phyloP scores from a whole-genome alignment of 1,139 yeast genomes.

The Suhomyces atakaporum region DNA sequence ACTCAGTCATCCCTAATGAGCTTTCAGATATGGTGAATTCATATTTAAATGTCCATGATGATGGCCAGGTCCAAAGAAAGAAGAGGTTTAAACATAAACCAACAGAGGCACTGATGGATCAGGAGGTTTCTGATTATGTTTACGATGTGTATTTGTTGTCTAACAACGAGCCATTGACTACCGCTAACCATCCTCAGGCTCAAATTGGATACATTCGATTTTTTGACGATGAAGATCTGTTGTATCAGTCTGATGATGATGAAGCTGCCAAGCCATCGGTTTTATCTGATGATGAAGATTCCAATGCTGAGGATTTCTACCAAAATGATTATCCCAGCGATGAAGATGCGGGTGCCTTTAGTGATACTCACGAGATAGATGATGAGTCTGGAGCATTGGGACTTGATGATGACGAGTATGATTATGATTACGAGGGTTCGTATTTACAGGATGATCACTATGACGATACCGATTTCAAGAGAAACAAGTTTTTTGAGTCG shows the following conservation, averaged over 20 bases:
- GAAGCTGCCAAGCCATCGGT: conserved; percentile 38
- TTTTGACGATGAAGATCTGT: conserved; percentile 57
- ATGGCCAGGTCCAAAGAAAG: conserved; percentile 9
- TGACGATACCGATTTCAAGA: conserved; percentile 28
- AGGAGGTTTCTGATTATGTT: conserved; percentile 67
- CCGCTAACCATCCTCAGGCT: conserved; percentile 48
- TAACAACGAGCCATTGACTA: conserved; percentile 39
- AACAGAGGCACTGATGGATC: conserved; percentile 16
- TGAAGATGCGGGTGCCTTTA: conserved; percentile 59
- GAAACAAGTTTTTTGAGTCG: conserved; percentile 52
- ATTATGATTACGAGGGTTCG: conserved; percentile 25
- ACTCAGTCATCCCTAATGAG: conserved; percentile 53
- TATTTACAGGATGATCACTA: conserved; percentile 22
- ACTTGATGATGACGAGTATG: conserved; percentile 29
- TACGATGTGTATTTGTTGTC: conserved; percentile 74
- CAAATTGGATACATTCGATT: conserved; percentile 69
- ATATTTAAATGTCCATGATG: conserved; percentile 39
- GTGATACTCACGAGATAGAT: conserved; percentile 27
- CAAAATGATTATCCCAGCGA: conserved; percentile 95
- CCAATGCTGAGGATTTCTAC: conserved; percentile 82
- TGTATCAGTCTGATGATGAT: conserved; percentile 53
- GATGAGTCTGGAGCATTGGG: conserved; percentile 35
- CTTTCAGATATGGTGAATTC: conserved; percentile 68
- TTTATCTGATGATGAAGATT: conserved; percentile 45
- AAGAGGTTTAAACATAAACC: conserved; percentile 10